Conservation (phyloP, 257 asterid genomes). For the Solanum pimpinellifolium region DNA sequence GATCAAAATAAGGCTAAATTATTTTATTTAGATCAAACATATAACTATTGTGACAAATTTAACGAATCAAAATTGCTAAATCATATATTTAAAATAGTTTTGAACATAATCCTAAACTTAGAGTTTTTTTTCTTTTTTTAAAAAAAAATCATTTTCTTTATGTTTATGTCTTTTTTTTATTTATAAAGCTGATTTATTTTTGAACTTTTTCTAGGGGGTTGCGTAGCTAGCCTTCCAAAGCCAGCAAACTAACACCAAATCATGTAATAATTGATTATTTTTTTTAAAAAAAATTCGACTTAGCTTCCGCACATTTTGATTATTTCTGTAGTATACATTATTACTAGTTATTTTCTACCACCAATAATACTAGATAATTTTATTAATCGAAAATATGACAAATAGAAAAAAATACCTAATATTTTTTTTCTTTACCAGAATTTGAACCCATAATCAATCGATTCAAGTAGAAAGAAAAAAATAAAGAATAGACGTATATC, state of each 20-base stretch:
- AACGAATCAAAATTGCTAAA: not conserved
- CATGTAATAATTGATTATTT: not conserved
- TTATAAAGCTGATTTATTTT: not conserved
- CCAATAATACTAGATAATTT: rapidly evolving
- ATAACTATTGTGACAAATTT: no score
- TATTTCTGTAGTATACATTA: no score
- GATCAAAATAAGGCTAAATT: no score
- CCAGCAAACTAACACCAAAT: not conserved
- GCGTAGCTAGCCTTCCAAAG: not conserved
- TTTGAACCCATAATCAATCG: not conserved
- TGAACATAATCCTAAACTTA: not conserved
- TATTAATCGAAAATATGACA: rapidly evolving
- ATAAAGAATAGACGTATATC: not conserved
- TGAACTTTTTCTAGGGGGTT: not conserved
- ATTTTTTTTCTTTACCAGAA: rapidly evolving
- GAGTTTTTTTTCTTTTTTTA: no score
- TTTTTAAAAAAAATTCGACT: rapidly evolving
- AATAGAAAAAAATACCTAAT: rapidly evolving
- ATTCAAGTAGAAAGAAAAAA: not conserved
- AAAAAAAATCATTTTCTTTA: not conserved
- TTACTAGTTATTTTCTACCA: not conserved
- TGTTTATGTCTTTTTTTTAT: not conserved
- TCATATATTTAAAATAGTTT: not conserved
- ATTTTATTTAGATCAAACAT: not conserved
- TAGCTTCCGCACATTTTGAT: not conserved